Conservation (phyloP, 2,329 filamentous ascomycete species). For the Diplocarpon rosae region DNA sequence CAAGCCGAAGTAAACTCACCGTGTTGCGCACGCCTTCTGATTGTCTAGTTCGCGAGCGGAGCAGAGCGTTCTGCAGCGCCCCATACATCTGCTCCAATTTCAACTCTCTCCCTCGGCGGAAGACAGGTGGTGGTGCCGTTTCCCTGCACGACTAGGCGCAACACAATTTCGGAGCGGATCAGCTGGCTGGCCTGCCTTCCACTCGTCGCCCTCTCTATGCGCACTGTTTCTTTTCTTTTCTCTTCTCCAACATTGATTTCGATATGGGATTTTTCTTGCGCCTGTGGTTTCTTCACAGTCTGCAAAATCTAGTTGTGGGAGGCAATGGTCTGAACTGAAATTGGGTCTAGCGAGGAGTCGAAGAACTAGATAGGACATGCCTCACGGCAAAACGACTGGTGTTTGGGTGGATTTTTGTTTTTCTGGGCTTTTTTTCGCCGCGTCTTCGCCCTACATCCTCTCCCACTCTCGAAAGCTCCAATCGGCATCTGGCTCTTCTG, state of each 20-base stretch:
- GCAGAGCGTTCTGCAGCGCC: background rate
- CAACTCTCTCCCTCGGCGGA: too few relatives aligned
- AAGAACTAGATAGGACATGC: slow-evolving; percentile 21
- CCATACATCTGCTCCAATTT: background rate
- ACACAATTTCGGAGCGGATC: slow-evolving; percentile 2
- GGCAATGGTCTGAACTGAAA: too few relatives aligned
- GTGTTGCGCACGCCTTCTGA: background rate
- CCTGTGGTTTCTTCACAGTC: slow-evolving; percentile 1
- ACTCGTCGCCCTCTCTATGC: background rate
- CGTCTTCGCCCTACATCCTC: too few relatives aligned
- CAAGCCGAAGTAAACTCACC: slow-evolving; percentile 14
- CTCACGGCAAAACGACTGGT: slow-evolving; percentile 21
- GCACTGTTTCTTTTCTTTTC: slow-evolving; percentile 2
- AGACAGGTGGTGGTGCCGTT: background rate
- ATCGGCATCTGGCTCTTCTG: background rate
- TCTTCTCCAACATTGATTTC: slow-evolving; percentile 3
- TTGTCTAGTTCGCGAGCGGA: too few relatives aligned
- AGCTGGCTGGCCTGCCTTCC: slow-evolving; percentile 11
- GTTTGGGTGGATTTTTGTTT: slow-evolving; percentile 14
- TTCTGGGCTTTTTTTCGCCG: background rate
- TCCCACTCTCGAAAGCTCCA: background rate
- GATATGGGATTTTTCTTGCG: slow-evolving; percentile 1
- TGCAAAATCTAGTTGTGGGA: background rate
- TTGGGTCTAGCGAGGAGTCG: slow-evolving; percentile 11
- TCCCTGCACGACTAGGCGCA: background rate